These are phyloP conservation scores for Pseudogymnoascus sp. DNA, from an alignment of 2,329 filamentous ascomycete genomes.

Conservation along the genomic window DNA sequence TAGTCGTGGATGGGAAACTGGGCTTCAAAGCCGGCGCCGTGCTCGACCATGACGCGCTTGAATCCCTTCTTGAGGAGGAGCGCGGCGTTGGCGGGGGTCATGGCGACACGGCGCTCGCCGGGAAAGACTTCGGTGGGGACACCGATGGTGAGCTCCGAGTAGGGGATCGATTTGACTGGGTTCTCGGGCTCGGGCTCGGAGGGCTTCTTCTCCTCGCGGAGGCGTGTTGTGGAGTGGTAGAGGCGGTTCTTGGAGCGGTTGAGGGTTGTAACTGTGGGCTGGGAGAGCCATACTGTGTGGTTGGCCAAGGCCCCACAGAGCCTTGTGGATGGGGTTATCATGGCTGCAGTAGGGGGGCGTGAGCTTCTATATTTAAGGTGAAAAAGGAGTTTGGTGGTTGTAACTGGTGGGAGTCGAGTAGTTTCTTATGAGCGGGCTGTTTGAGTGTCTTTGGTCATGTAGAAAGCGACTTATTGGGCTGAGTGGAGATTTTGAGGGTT, in stretches of 20 bases:
- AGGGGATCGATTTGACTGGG: constrained; percentile 39
- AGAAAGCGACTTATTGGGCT: neutral
- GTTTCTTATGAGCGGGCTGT: neutral
- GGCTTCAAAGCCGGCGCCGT: constrained; percentile 68
- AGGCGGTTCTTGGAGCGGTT: neutral
- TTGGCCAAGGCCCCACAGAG: constrained; percentile 6
- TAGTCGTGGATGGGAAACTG: constrained; percentile 74
- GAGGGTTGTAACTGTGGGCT: neutral
- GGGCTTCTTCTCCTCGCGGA: neutral
- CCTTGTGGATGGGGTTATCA: constrained; percentile 3
- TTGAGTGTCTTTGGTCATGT: neutral
- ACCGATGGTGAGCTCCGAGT: constrained; percentile 65
- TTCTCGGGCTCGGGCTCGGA: neutral
- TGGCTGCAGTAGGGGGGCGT: neutral
- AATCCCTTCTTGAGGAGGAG: constrained; percentile 82
- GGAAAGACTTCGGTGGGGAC: constrained; percentile 72
- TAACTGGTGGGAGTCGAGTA: neutral
- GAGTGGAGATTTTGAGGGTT: neutral
- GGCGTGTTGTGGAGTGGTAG: neutral
- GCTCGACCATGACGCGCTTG: constrained; percentile 66
- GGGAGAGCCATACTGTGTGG: constrained; percentile 1
- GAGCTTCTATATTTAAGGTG: neutral
- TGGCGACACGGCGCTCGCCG: constrained; percentile 72
- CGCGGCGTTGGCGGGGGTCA: constrained; percentile 76
- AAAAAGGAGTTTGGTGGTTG: neutral